A percentile compares a stretch with the other conserved stretches of the same genome.
These are phyloP conservation scores for Cornus controversa DNA, from an alignment of 148 eudicot genomes.

Conservation along the genomic window DNA sequence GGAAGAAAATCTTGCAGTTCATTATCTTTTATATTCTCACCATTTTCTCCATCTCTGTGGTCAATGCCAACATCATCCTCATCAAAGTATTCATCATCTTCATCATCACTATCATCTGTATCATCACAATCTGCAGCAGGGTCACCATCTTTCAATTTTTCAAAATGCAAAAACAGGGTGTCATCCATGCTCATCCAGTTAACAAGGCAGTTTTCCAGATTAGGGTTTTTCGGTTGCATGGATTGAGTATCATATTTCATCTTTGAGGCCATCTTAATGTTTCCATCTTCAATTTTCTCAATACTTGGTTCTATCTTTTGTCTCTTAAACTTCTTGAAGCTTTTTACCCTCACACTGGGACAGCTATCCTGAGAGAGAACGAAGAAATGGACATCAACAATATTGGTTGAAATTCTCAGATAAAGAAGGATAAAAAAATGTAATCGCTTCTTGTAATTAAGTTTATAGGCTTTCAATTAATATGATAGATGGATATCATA, in stretches of 20 bases:
- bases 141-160: constrained; percentile 16
- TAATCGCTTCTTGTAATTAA: not conserved
- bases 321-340: constrained; percentile 25
- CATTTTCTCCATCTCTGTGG: not conserved
- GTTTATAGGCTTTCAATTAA: not conserved
- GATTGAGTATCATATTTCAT: not conserved
- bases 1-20: not conserved
- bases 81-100: constrained; percentile 7
- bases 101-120: constrained; percentile 25
- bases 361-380: constrained; percentile 16
- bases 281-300: constrained; percentile 4
- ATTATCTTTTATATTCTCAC: not conserved
- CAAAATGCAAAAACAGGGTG: not conserved
- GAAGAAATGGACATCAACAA: not conserved
- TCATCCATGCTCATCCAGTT: constrained; percentile 33
- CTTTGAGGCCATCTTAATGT: not conserved
- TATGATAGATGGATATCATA: not conserved
- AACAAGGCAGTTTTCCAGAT: constrained; percentile 15
- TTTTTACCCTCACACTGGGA: constrained; percentile 11
- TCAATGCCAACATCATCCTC: constrained; percentile 3
- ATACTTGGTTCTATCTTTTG: constrained; percentile 13
- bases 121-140: constrained; percentile 16
- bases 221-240: not conserved
- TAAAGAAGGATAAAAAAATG: not conserved
- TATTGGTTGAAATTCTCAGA: not conserved